Conservation (phyloP, 169 alveolate species). For the Eimeria necatrix region DNA sequence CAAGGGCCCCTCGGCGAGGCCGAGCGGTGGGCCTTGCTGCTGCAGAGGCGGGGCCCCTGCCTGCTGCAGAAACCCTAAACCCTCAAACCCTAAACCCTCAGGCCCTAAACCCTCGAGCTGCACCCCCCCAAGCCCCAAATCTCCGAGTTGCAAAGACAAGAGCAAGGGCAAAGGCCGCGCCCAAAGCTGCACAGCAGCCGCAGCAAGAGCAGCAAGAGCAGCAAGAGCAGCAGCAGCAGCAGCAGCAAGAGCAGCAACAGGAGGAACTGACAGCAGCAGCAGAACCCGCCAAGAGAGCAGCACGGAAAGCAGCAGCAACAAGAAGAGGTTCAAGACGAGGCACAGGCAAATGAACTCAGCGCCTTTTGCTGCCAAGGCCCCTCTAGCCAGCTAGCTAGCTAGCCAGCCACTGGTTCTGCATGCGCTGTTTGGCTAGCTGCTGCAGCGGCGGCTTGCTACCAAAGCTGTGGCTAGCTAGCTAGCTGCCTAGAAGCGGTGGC, state of each 20-base stretch:
- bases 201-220: conserved; percentile 19
- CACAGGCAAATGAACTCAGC: neutral
- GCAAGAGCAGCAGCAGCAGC: conserved; percentile 24
- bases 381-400: neutral
- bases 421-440: too few relatives aligned
- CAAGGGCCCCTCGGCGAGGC: too few relatives aligned
- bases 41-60: too few relatives aligned
- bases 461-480: too few relatives aligned
- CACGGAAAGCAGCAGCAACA: conserved; percentile 1
- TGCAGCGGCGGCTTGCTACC: too few relatives aligned
- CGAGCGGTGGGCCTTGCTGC: too few relatives aligned
- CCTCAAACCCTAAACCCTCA: too few relatives aligned
- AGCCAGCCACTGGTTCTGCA: neutral
- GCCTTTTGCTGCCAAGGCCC: neutral
- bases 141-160: neutral
- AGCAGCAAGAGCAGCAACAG: neutral
- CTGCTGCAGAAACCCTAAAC: too few relatives aligned
- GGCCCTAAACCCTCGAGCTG: too few relatives aligned
- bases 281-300: neutral
- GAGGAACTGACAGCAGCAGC: neutral
- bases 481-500: too few relatives aligned
- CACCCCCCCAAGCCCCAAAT: too few relatives aligned
- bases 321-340: conserved; percentile 30
- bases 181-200: neutral
- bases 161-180: neutral